A percentile compares a stretch with the other conserved stretches of the same genome.
These are phyloP conservation scores for Ascomycota sp. DNA, from an alignment of 2,329 filamentous ascomycete genomes.

Conservation along the genomic window DNA sequence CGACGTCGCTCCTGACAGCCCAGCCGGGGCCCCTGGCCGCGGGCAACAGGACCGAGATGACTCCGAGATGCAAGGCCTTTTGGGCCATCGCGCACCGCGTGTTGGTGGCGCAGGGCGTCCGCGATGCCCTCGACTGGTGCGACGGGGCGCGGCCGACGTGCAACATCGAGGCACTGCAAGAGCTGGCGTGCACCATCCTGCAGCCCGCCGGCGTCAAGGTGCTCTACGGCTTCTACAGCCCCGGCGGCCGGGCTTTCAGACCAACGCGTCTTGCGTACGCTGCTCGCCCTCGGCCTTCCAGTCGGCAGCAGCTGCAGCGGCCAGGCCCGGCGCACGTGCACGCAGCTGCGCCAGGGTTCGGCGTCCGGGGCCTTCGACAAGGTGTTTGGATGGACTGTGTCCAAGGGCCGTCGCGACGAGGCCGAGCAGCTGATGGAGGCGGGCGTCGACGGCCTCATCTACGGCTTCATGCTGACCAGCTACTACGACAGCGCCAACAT, in stretches of 20 bases:
- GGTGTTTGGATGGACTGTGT: conserved; percentile 1
- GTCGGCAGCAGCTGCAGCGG: too few species aligned
- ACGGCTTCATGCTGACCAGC: not conserved
- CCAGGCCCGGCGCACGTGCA: too few species aligned
- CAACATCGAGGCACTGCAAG: not conserved
- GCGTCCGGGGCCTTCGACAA: not conserved
- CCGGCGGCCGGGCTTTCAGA: too few species aligned
- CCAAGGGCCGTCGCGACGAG: not conserved
- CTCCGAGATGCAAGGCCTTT: too few species aligned
- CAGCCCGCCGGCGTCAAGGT: conserved; percentile 1
- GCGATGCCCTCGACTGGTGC: conserved; percentile 1
- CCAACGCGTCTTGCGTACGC: too few species aligned
- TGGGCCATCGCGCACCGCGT: conserved; percentile 1
- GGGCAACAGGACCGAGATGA: too few species aligned
- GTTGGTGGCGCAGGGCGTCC: not conserved
- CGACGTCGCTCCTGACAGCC: too few species aligned
- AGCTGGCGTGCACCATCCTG: not conserved
- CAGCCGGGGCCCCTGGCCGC: too few species aligned
- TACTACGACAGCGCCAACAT: not conserved
- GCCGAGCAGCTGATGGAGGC: not conserved
- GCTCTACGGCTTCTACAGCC: conserved; percentile 2
- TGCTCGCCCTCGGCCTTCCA: too few species aligned
- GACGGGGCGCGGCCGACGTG: not conserved
- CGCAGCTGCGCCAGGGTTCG: conserved; percentile 1
- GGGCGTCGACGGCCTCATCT: conserved; percentile 2